phyloP scores from a whole-genome alignment of 148 eudicot species.

The Pharnaceum exiguum region DNA sequence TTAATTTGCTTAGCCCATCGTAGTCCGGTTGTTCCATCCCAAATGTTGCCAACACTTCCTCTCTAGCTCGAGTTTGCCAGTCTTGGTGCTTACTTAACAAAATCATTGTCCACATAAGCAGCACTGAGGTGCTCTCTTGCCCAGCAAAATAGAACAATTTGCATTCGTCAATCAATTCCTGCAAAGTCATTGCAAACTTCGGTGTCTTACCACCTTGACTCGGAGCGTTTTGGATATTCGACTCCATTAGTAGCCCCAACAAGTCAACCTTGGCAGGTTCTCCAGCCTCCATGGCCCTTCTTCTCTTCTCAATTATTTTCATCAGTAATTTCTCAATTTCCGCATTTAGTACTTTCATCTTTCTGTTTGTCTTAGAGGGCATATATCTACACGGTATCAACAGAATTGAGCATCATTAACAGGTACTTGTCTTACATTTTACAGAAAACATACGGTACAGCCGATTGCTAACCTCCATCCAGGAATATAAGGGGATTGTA shows the following conservation, averaged over 20 bases:
- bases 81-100: constrained; percentile 12
- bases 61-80: constrained; percentile 15
- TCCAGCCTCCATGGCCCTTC: constrained; percentile 25
- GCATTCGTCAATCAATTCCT: constrained; percentile 22
- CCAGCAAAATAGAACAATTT: constrained; percentile 20
- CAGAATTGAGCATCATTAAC: too few relatives aligned
- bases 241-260: constrained; percentile 26
- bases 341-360: constrained; percentile 12
- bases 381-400: too few relatives aligned
- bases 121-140: constrained; percentile 28
- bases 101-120: constrained; percentile 25
- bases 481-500: constrained; percentile 13
- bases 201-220: neutral
- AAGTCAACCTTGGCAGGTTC: constrained; percentile 23
- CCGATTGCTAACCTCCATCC: constrained; percentile 12
- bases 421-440: too few relatives aligned
- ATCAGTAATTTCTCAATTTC: neutral
- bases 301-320: constrained; percentile 19
- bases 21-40: constrained; percentile 16
- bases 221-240: constrained; percentile 14
- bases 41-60: constrained; percentile 24
- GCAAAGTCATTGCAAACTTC: constrained; percentile 12
- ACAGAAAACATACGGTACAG: neutral
- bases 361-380: neutral
- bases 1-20: constrained; percentile 24